Base-by-base conservation (phyloP, 495 filamentous ascomycete genomes). In the Penicillium maclennaniae region DNA sequence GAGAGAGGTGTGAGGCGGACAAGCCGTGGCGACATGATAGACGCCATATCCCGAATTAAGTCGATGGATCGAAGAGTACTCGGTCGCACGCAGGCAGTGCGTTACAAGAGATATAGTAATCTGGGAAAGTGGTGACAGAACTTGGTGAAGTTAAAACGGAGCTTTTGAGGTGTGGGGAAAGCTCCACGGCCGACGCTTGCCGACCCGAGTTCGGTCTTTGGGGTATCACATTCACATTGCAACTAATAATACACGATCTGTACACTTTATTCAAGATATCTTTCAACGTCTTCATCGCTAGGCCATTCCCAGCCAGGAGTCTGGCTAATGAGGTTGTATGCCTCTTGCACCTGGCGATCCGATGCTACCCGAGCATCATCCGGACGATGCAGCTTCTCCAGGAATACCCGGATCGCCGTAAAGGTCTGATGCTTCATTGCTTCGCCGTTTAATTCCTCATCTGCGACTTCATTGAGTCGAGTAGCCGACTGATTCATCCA, bases 231-330 rank as follows among this genome's bases (percentile, higher is more conserved):
- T 48, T 51, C 55, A 63, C 47, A 61, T 50, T 34, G 41, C 42
- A 36, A 58, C 61, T 60, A 69, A 47, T 56, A 58, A 34, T 63
- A 57, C 59, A 61, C 40, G 55, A 55, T 55, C 43, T 54, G 38
- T 48, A 58, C 54, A 60, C 14, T 39, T 59, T 47, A 61, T 40
- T 45, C 47, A 42, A 46, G 40, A 65, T 85, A 85, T 27, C 65
- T 60, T 46, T 68, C 55, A 28, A 83, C 72, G 49, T 83, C 80
- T 43, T 71, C 68, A 45, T 79, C 74, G 40, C 56, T 73, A 15
- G 81, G 78, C 82, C 82, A 84, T 21, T 69, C 74, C 81, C 78
- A 83, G 20, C 66, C 58, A 6, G 56, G 55, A 12, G 77, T 76
- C 34, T 61, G 59, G 17, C 71, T 70, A 56, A 85, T 60, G 27